phyloP scores from a whole-genome alignment of 148 eudicot species.

The Beta vulgaris region DNA sequence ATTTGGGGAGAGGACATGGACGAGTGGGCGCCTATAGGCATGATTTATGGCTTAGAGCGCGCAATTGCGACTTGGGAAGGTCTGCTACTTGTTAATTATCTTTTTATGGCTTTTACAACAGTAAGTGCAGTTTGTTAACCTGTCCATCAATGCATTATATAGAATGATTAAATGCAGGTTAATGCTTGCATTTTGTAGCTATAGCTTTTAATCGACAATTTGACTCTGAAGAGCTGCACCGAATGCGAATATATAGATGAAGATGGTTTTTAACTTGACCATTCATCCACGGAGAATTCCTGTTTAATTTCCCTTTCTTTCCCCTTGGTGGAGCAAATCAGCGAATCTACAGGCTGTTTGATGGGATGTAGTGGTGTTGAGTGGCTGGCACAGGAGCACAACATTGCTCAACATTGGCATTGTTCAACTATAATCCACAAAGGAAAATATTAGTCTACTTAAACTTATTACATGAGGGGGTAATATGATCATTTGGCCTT shows the following conservation, averaged over 20 bases:
- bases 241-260: background rate
- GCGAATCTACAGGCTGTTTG: background rate
- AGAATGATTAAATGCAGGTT: background rate
- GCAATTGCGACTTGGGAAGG: constrained; percentile 98
- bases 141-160: background rate
- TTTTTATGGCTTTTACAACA: background rate
- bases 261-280: background rate
- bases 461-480: background rate
- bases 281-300: background rate
- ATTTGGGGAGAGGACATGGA: constrained; percentile 97
- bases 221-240: background rate
- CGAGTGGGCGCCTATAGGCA: constrained; percentile 97
- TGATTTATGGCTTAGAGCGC: constrained; percentile 81
- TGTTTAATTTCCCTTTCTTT: background rate
- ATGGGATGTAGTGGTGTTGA: background rate
- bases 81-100: constrained; percentile 24
- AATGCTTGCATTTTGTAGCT: background rate
- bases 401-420: background rate
- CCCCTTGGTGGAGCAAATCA: background rate
- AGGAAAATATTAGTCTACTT: background rate
- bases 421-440: background rate
- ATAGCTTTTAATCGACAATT: background rate
- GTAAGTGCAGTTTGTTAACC: background rate
- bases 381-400: background rate
- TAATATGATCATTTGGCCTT: background rate